Percentiles rank a stretch among this genome's conserved stretches.
These are phyloP conservation scores for Streptanthus diversifolius DNA, from an alignment of 345 rosid genomes.

Conservation along the genomic window DNA sequence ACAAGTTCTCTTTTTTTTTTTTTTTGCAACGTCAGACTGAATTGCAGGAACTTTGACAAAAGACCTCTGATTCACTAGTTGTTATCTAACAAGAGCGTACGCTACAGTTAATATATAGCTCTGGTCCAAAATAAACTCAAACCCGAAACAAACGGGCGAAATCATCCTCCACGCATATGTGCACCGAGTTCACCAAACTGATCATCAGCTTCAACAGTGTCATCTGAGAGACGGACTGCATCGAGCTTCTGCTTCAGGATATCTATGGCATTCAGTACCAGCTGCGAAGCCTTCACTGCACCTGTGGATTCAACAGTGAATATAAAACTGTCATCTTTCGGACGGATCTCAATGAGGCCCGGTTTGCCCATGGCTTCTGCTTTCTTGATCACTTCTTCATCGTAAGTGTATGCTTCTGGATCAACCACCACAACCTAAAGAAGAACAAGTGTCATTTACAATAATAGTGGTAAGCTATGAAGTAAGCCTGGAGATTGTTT, in stretches of 20 bases:
- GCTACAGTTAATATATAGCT: neutral
- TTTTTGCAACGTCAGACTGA: too few species aligned
- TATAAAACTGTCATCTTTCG: slow-evolving; percentile 80
- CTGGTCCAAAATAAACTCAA: slow-evolving; percentile 8
- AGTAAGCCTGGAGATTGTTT: too few species aligned
- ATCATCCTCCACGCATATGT: slow-evolving; percentile 89
- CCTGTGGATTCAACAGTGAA: slow-evolving; percentile 96
- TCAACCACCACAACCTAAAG: slow-evolving; percentile 74
- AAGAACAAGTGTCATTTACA: neutral
- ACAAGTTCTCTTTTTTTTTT: too few species aligned
- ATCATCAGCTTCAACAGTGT: slow-evolving; percentile 95
- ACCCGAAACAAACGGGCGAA: neutral
- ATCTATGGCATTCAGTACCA: slow-evolving; percentile 85
- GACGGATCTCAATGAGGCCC: slow-evolving; percentile 78
- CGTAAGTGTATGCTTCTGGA: slow-evolving; percentile 88
- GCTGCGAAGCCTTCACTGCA: slow-evolving; percentile 82
- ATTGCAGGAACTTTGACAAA: too few species aligned
- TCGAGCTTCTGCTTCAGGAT: slow-evolving; percentile 84
- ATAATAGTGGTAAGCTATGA: neutral
- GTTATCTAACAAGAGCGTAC: slow-evolving; percentile 9
- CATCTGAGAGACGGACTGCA: slow-evolving; percentile 86
- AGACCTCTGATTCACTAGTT: slow-evolving; percentile 12
- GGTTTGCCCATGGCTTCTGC: slow-evolving; percentile 91
- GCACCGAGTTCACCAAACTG: slow-evolving; percentile 99
- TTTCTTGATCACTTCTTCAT: slow-evolving; percentile 87